A percentile compares a stretch with the other conserved stretches of the same genome.
Conservation (phyloP, 192 early-diverging fungal species). For the Entomortierella beljakovae region DNA sequence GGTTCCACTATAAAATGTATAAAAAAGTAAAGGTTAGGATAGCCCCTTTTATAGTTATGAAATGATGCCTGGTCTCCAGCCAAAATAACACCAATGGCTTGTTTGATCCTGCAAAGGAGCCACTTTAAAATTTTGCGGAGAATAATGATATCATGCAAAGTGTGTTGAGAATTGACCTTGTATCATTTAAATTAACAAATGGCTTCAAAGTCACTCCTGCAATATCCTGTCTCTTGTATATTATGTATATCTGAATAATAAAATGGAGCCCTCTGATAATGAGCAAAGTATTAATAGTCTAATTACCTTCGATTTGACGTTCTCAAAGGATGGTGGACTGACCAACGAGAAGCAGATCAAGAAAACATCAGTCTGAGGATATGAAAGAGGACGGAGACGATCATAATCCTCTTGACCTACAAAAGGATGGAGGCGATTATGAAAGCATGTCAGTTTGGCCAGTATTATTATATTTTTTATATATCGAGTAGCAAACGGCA, state of each 20-base stretch:
- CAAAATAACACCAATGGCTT: no score
- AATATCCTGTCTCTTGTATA: no score
- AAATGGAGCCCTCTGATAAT: background rate
- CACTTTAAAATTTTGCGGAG: no score
- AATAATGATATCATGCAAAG: no score
- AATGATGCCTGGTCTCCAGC: no score
- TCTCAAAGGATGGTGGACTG: slow-evolving; percentile 96
- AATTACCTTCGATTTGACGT: slow-evolving; percentile 92
- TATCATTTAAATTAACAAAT: no score
- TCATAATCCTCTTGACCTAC: slow-evolving; percentile 95
- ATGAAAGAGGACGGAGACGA: slow-evolving; percentile 95
- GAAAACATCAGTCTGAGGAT: slow-evolving; percentile 99
- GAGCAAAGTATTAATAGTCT: background rate
- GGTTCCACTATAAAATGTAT: slow-evolving; percentile 81
- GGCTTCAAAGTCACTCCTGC: no score
- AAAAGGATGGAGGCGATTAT: background rate
- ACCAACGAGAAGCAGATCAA: slow-evolving; percentile 98
- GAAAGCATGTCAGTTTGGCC: background rate
- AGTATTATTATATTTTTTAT: no score
- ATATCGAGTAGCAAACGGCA: background rate
- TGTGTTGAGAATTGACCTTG: no score
- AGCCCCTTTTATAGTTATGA: no score
- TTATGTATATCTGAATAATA: background rate
- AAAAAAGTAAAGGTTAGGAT: background rate
- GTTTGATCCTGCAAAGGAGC: no score